Conservation (phyloP, 2,329 filamentous ascomycete species). For the Colletotrichum aenigma region DNA sequence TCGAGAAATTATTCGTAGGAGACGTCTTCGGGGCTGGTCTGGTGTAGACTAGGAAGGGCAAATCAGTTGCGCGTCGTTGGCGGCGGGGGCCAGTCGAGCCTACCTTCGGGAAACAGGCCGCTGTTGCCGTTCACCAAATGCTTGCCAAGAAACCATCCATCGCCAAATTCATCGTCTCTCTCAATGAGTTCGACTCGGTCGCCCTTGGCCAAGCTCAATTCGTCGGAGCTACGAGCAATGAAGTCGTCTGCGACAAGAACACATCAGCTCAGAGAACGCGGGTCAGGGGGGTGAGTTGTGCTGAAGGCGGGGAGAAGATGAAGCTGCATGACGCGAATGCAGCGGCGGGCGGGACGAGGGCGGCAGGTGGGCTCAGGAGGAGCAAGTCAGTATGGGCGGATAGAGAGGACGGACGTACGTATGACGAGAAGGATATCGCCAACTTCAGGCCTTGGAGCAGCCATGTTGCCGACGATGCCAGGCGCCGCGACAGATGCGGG, state of each 20-base stretch:
- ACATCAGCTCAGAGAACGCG: background rate
- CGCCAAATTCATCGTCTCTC: conserved; percentile 86
- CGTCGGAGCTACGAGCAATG: conserved; percentile 86
- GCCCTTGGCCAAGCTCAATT: conserved; percentile 85
- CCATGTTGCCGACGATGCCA: conserved; percentile 39
- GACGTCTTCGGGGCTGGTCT: conserved; percentile 57
- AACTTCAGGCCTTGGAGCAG: conserved; percentile 58
- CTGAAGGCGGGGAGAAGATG: conserved; percentile 5
- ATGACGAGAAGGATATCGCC: conserved; percentile 75
- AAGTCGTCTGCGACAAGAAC: conserved; percentile 75
- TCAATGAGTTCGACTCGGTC: conserved; percentile 84
- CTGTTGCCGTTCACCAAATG: conserved; percentile 76
- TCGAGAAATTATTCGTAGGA: conserved; percentile 29
- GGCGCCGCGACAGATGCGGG: conserved; percentile 20
- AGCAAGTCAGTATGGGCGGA: background rate
- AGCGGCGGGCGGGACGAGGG: background rate
- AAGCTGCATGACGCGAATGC: conserved; percentile 7
- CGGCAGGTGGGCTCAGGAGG: background rate
- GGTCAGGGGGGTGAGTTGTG: background rate
- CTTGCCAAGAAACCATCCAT: conserved; percentile 83
- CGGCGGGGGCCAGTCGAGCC: conserved; percentile 31
- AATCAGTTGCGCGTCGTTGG: background rate
- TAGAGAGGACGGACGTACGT: conserved; percentile 55
- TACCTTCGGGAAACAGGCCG: conserved; percentile 85
- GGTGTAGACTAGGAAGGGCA: conserved; percentile 62